Evolutionary conservation across 768 basidiomycete species (phyloP).

Genomic region (Tulasnella sp.): DNA sequence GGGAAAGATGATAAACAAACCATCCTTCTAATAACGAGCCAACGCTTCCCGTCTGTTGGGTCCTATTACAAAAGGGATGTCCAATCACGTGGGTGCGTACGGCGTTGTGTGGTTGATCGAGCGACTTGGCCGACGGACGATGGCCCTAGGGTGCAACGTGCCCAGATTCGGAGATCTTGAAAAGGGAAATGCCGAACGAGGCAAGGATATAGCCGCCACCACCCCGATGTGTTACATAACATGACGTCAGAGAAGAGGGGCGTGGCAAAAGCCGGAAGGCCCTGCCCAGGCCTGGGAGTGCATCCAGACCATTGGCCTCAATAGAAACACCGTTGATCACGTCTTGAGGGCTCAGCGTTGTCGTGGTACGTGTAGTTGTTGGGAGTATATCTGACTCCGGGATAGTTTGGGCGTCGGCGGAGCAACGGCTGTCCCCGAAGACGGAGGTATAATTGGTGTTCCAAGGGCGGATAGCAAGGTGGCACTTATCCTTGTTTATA

Average conservation of each 20-base stretch:
- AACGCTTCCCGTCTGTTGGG: neutral
- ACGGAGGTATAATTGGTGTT: neutral
- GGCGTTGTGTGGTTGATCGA: neutral
- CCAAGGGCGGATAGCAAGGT: neutral
- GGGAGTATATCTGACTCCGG: neutral
- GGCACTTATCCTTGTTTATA: neutral
- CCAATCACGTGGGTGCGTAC: neutral
- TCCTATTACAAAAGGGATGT: neutral
- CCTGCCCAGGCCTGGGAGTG: no score
- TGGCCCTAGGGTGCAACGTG: neutral
- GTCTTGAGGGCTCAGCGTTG: no score
- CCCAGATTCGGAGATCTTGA: conserved; percentile 5
- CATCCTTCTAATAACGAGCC: neutral
- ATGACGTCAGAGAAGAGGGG: neutral
- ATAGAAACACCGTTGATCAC: neutral
- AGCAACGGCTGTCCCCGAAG: neutral
- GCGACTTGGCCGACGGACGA: neutral
- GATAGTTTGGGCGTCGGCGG: neutral
- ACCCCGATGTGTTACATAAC: neutral
- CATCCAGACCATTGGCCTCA: neutral
- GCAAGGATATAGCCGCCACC: neutral
- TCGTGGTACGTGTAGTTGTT: neutral
- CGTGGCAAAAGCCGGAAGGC: no score
- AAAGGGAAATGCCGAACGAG: neutral
- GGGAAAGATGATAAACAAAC: neutral